Evolutionary conservation across 176 grass and related monocot genomes (phyloP), one percentile per base, ranked within the genome.

Genomic region (Hsuehochloa calcarea): DNA sequence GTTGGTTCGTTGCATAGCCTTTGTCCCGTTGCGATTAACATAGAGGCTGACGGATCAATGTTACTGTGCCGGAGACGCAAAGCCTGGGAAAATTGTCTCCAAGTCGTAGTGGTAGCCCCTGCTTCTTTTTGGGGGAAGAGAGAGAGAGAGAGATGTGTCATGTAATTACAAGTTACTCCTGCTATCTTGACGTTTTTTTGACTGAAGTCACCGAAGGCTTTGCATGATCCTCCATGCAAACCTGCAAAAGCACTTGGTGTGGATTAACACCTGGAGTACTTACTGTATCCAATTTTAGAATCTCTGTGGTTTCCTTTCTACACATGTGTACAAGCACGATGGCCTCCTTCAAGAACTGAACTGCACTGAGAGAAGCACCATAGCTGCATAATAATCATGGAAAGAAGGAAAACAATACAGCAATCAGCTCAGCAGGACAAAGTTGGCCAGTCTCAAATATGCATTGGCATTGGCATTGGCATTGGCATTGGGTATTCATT

Each of bases 1-100:
- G 81, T 7, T 55, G 2, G 63, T 81, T 90, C 72, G 78, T 86
- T 86, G 88, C 59, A 20, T 89, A 89, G 87, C 81, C 10, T 23
- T 85, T 80, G 87, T 84, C 81, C 68, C 25, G 38, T 38, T 74
- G 87, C 27, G 38, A 59, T 80, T 84, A 45, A 89, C 23, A 44
- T 34, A 44, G 74, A 79, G 67, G 55, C 34, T 64, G 87, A 79
- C 67, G 46, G 74, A 51, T 65, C 58, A 74, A 31, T 55, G n/a
- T n/a, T n/a, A n/a, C n/a, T n/a, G 65, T 35, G 65, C 35, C 45
- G 20, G 22, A 58, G 59, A 89, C 87, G 81, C 87, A 88, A 84
- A 78, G 74, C 77, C 77, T 75, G 80, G 51, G 16, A 76, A 76
- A 74, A 80, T 11, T 68, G 87, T 79, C 60, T 59, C 65, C 65